These are phyloP conservation scores for Helianthus annuus DNA, from an alignment of 129 eudicot species.

Conservation along the genomic window DNA sequence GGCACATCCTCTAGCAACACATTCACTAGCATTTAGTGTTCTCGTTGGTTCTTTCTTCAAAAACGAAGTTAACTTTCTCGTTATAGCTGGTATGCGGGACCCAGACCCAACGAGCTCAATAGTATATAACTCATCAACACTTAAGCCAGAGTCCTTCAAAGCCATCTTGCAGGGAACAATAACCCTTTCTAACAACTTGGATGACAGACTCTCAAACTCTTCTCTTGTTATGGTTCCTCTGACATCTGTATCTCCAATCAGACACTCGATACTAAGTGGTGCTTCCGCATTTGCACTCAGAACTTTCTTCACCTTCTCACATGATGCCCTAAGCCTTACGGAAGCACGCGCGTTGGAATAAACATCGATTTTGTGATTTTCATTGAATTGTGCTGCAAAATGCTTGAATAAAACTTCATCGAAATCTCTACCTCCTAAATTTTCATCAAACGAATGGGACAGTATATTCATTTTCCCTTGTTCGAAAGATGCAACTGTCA, in stretches of 20 bases:
- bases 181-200: conserved; percentile 57
- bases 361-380: conserved; percentile 57
- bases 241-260: conserved; percentile 86
- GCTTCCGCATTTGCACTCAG: conserved; percentile 90
- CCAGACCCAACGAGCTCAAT: too few species aligned
- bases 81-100: too few species aligned
- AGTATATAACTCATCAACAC: too few species aligned
- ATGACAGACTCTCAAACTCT: conserved; percentile 73
- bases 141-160: too few species aligned
- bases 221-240: conserved; percentile 73
- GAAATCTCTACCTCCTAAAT: conserved; percentile 87
- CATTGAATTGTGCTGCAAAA: conserved; percentile 62
- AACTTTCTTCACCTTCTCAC: conserved; percentile 87
- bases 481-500: conserved; percentile 63
- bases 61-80: too few species aligned
- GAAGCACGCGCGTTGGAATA: conserved; percentile 63
- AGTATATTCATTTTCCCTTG: conserved; percentile 64
- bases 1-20: too few species aligned
- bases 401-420: conserved; percentile 75
- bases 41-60: too few species aligned
- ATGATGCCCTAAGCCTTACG: conserved; percentile 64
- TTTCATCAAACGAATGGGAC: conserved; percentile 72
- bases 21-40: too few species aligned
- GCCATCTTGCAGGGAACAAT: conserved; percentile 64
- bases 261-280: conserved; percentile 71